A percentile compares a stretch with the other conserved stretches of the same genome.
phyloP scores from a whole-genome alignment of 257 asterid species.

The Solanum appendiculatum region DNA sequence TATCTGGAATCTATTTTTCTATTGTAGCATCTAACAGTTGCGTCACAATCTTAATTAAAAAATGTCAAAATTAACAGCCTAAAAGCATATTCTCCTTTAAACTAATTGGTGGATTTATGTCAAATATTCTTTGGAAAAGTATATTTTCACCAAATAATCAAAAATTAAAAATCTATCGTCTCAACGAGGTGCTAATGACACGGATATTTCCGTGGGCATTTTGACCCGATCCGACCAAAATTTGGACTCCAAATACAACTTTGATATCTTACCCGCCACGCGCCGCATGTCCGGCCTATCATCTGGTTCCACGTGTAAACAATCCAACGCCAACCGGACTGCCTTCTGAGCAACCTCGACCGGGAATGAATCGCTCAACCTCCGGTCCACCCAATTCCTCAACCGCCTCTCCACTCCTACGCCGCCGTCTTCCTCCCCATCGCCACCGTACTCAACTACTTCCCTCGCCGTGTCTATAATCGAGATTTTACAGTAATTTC shows the following conservation, averaged over 20 bases:
- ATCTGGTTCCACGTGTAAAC: slow-evolving; percentile 57
- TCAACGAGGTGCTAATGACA: slow-evolving; percentile 30
- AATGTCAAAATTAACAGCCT: not conserved
- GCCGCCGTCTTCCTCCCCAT: slow-evolving; percentile 15
- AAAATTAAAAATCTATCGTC: not conserved
- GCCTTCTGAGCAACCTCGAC: slow-evolving; percentile 71
- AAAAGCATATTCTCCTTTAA: not conserved
- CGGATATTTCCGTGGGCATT: slow-evolving; percentile 21
- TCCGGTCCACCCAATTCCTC: slow-evolving; percentile 41
- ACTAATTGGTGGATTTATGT: not conserved
- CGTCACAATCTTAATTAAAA: not conserved
- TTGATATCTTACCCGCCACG: slow-evolving; percentile 56
- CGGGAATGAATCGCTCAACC: slow-evolving; percentile 83
- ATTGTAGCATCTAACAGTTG: not conserved
- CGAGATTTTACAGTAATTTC: slow-evolving; percentile 27
- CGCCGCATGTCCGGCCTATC: slow-evolving; percentile 75
- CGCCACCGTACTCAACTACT: slow-evolving; percentile 49
- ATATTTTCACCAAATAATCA: not conserved
- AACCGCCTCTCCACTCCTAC: slow-evolving; percentile 26
- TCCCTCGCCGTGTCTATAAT: slow-evolving; percentile 53
- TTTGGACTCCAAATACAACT: slow-evolving; percentile 72
- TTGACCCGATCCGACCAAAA: slow-evolving; percentile 50
- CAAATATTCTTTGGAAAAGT: not conserved
- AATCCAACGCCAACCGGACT: slow-evolving; percentile 53
- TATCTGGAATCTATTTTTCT: not conserved